These are phyloP conservation scores for Pleurotus cornucopiae DNA, from an alignment of 768 basidiomycete species.

Conservation along the genomic window DNA sequence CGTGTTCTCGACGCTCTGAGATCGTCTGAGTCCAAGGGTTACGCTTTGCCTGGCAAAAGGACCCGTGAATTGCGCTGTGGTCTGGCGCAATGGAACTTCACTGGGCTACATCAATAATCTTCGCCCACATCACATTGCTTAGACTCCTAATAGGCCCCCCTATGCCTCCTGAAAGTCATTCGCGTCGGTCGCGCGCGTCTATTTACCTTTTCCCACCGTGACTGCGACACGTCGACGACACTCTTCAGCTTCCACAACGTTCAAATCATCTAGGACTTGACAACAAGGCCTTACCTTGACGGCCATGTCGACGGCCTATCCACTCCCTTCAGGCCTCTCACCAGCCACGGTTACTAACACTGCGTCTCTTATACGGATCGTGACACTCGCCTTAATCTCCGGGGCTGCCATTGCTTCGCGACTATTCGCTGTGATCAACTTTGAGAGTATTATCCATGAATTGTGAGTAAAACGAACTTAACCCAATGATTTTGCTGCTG, in stretches of 20 bases:
- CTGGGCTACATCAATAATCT: no score
- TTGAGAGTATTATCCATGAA: constrained; percentile 99
- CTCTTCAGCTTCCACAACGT: background rate
- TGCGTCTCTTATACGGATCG: constrained; percentile 85
- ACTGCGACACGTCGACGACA: constrained; percentile 7
- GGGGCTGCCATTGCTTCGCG: constrained; percentile 93
- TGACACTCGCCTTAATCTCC: constrained; percentile 87
- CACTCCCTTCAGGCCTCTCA: constrained; percentile 67
- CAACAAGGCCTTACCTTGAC: constrained; percentile 10
- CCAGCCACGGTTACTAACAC: constrained; percentile 78
- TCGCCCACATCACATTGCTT: no score
- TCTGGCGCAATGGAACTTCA: no score
- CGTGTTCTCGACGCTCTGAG: background rate
- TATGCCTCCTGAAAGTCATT: no score
- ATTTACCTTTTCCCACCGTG: background rate
- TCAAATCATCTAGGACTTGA: background rate
- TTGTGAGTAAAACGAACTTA: constrained; percentile 62
- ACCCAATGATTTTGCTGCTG: constrained; percentile 7
- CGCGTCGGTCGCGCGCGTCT: background rate
- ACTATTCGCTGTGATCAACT: constrained; percentile 95
- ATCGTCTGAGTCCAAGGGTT: background rate
- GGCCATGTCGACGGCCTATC: constrained; percentile 73
- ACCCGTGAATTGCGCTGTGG: no score
- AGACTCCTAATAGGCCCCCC: no score
- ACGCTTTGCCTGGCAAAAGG: no score